Conservation (phyloP, 2,329 filamentous ascomycete genomes). For the Venturia oleaginea region DNA sequence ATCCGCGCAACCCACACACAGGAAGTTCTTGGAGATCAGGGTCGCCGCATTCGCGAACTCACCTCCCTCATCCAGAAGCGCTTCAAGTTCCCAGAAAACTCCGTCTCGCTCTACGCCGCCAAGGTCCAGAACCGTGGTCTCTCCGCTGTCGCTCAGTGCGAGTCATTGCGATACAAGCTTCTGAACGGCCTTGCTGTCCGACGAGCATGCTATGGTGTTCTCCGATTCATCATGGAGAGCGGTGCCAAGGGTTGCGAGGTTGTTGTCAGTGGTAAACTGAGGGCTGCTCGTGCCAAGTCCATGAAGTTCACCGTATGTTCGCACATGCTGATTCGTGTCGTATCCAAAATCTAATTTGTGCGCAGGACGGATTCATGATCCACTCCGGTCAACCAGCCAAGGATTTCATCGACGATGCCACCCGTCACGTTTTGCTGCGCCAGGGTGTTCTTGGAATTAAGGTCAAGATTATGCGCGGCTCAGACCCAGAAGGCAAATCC, state of each 20-base stretch:
- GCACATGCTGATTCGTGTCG: background rate
- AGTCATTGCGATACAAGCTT: constrained; percentile 99
- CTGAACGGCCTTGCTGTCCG: constrained; percentile 98
- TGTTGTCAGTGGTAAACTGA: constrained; percentile 97
- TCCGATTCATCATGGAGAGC: constrained; percentile 99
- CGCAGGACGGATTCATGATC: constrained; percentile 97
- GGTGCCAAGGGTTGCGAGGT: constrained; percentile 99
- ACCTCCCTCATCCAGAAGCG: constrained; percentile 99
- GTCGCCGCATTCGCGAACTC: constrained; percentile 98
- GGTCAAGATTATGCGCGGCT: constrained; percentile 99
- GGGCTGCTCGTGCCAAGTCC: constrained; percentile 97
- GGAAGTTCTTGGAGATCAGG: constrained; percentile 99
- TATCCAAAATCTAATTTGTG: background rate
- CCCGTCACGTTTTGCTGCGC: constrained; percentile 98
- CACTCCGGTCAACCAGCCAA: constrained; percentile 99
- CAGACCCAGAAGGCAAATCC: constrained; percentile 98
- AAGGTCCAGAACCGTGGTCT: constrained; percentile 99
- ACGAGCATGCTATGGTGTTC: constrained; percentile 98
- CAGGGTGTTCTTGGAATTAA: constrained; percentile 99
- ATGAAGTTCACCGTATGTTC: constrained; percentile 97
- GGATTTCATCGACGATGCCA: constrained; percentile 98
- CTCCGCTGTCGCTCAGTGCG: constrained; percentile 98
- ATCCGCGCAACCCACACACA: constrained; percentile 99
- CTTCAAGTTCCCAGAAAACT: constrained; percentile 99
- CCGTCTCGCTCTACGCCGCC: constrained; percentile 97